phyloP scores from a whole-genome alignment of 345 rosid genomes.

The Mangifera indica region DNA sequence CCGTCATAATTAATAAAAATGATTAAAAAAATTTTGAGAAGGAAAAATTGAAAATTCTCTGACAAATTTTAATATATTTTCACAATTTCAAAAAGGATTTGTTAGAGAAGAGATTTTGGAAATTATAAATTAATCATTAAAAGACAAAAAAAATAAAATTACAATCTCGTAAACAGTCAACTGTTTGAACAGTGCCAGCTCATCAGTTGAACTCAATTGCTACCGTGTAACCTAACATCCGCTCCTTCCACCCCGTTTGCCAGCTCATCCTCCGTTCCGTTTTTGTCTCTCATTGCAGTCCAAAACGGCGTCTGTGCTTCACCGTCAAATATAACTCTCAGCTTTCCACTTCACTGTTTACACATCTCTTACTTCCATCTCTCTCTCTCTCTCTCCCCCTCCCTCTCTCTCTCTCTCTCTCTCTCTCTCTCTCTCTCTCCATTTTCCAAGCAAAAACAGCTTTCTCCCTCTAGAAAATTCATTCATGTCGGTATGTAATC shows the following conservation, averaged over 20 bases:
- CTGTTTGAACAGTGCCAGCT: conserved; percentile 47
- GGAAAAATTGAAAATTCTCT: too few relatives aligned
- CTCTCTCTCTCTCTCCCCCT: conserved; percentile 14
- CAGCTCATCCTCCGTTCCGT: conserved; percentile 44
- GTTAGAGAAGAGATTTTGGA: too few relatives aligned
- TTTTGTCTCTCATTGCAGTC: neutral
- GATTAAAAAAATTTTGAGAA: too few relatives aligned
- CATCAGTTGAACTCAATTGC: conserved; percentile 31
- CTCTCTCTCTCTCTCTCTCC: conserved; percentile 21
- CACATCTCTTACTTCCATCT: neutral
- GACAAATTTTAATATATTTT: too few relatives aligned
- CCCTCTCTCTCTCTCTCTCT: conserved; percentile 20
- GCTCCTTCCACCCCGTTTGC: conserved; percentile 41
- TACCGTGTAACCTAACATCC: conserved; percentile 34
- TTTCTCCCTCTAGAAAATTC: conserved; percentile 25
- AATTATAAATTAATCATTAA: neutral
- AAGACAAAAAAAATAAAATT: neutral
- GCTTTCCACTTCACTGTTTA: neutral
- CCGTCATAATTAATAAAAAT: too few relatives aligned
- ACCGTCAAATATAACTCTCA: conserved; percentile 29
- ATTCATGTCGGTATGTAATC: conserved; percentile 67
- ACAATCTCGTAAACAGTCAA: conserved; percentile 1
- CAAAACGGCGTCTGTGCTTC: conserved; percentile 27
- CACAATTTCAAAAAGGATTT: too few relatives aligned
- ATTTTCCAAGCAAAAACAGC: neutral